Percentiles rank a stretch among this genome's conserved stretches.
These are phyloP conservation scores for Aspergillus ibericus DNA, from an alignment of 2,329 filamentous ascomycete species.

Conservation along the genomic window DNA sequence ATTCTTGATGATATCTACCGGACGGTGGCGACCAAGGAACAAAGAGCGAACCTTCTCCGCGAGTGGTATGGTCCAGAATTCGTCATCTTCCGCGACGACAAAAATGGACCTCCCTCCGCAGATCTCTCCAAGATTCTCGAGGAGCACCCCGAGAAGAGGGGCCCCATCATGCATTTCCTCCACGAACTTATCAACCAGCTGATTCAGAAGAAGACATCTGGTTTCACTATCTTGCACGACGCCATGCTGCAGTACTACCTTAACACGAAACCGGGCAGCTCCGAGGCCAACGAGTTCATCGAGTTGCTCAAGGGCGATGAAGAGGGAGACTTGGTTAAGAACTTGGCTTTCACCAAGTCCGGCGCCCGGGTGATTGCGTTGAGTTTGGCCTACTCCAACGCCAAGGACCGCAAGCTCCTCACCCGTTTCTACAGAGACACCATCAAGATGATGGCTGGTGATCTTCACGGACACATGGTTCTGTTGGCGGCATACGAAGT, in stretches of 20 bases:
- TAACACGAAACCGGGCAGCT: slow-evolving; percentile 71
- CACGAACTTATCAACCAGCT: slow-evolving; percentile 86
- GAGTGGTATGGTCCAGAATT: slow-evolving; percentile 99
- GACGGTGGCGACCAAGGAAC: slow-evolving; percentile 77
- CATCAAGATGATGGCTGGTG: slow-evolving; percentile 78
- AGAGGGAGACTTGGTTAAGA: slow-evolving; percentile 85
- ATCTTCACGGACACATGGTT: slow-evolving; percentile 74
- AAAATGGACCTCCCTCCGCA: slow-evolving; percentile 52
- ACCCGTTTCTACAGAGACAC: slow-evolving; percentile 89
- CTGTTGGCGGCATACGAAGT: slow-evolving; percentile 86
- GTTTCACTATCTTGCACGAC: slow-evolving; percentile 96
- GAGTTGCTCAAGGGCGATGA: slow-evolving; percentile 92
- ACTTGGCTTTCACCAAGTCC: slow-evolving; percentile 91
- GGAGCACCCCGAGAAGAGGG: slow-evolving; percentile 78
- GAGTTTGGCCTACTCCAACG: slow-evolving; percentile 76
- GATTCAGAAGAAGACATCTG: slow-evolving; percentile 93
- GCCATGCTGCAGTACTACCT: slow-evolving; percentile 97
- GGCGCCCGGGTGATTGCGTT: slow-evolving; percentile 80
- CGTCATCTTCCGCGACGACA: slow-evolving; percentile 68
- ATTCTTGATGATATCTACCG: slow-evolving; percentile 97
- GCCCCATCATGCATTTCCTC: slow-evolving; percentile 81
- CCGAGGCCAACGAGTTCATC: slow-evolving; percentile 82
- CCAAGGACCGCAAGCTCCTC: slow-evolving; percentile 90
- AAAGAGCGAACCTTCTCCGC: slow-evolving; percentile 79
- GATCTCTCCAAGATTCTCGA: slow-evolving; percentile 76